Evolutionary conservation across 305 asterid species (phyloP).

Genomic region (Fraxinus sp.): DNA sequence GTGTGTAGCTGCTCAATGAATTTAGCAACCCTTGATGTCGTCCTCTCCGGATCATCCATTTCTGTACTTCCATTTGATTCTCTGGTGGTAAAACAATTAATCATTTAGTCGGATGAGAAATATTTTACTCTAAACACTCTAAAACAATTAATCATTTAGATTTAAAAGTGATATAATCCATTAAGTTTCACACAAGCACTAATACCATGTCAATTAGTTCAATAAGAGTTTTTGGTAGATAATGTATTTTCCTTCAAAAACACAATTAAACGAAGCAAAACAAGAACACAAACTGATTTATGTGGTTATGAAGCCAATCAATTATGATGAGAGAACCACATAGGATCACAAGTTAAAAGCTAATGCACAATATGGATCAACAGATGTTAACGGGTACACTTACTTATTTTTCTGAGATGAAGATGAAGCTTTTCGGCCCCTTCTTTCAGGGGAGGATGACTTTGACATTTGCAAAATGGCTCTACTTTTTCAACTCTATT

Average conservation of each 20-base stretch:
- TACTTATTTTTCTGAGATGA: slow-evolving; percentile 49
- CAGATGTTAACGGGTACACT: slow-evolving; percentile 26
- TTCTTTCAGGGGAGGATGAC: slow-evolving; percentile 43
- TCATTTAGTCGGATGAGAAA: slow-evolving; percentile 11
- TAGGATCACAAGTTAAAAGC: slow-evolving; percentile 4
- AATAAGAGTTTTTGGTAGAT: slow-evolving; percentile 8
- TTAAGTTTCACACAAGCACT: slow-evolving; percentile 8
- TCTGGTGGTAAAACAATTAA: slow-evolving; percentile 41
- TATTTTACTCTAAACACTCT: neutral
- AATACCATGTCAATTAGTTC: slow-evolving; percentile 1
- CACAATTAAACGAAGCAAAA: slow-evolving; percentile 7
- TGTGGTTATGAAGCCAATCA: slow-evolving; percentile 2
- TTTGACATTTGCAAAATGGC: slow-evolving; percentile 60
- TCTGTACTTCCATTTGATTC: slow-evolving; percentile 63
- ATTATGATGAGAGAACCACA: neutral
- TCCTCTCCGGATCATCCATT: slow-evolving; percentile 67
- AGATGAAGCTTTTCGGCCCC: slow-evolving; percentile 44
- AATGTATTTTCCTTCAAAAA: slow-evolving; percentile 3
- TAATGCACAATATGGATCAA: neutral
- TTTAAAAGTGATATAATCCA: slow-evolving; percentile 8
- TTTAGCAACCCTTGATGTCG: slow-evolving; percentile 66
- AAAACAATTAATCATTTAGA: slow-evolving; percentile 1
- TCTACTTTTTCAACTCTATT: slow-evolving; percentile 32
- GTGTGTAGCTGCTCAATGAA: slow-evolving; percentile 78
- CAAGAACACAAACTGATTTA: neutral